Evolutionary conservation across 805 yeast genomes (phyloP).

Genomic region (Candida namnaoensis): DNA sequence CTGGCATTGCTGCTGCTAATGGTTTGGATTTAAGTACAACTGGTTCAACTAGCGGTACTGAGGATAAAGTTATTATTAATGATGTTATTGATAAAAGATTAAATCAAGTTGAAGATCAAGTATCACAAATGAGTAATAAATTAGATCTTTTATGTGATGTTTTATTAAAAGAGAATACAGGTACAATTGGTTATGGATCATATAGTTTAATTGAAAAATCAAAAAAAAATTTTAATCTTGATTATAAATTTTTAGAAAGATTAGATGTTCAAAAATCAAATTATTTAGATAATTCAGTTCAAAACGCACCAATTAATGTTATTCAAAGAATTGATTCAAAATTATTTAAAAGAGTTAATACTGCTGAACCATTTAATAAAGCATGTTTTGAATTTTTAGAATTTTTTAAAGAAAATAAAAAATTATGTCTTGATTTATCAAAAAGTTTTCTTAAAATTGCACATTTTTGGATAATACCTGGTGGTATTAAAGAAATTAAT

Average conservation of each 20-base stretch:
- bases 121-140: no score
- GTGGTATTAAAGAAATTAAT: conserved; percentile 42
- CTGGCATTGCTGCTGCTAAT: neutral
- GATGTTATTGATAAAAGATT: conserved; percentile 14
- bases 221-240: conserved; percentile 1
- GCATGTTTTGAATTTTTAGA: conserved; percentile 33
- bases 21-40: conserved; percentile 1
- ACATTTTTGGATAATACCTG: conserved; percentile 56
- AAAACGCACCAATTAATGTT: conserved; percentile 27
- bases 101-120: conserved; percentile 15
- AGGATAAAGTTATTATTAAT: conserved; percentile 2
- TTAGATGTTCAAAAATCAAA: conserved; percentile 12
- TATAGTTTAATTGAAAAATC: no score
- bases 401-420: conserved; percentile 34
- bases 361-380: conserved; percentile 21
- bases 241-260: conserved; percentile 5
- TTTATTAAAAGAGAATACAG: neutral
- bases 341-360: conserved; percentile 24
- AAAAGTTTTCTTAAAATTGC: conserved; percentile 42
- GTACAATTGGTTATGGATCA: no score
- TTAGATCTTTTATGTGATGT: neutral
- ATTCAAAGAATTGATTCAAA: conserved; percentile 28
- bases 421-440: conserved; percentile 34
- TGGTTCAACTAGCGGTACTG: no score
- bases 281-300: conserved; percentile 15